phyloP scores from a whole-genome alignment of 2,329 filamentous ascomycete species.

The Monilinia laxa region DNA sequence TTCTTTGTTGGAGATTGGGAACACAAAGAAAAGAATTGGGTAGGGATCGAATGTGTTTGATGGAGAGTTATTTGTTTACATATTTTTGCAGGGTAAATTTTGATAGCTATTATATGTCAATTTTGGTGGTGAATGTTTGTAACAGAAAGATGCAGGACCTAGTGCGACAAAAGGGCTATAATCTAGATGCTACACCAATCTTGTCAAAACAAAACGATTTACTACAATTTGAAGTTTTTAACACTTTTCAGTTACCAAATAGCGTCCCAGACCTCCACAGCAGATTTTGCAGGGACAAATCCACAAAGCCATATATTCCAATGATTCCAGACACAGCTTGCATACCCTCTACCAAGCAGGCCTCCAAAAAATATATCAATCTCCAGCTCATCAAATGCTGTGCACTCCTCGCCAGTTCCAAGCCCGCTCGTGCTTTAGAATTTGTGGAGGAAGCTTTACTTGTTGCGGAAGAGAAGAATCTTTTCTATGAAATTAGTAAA shows the following conservation, averaged over 20 bases:
- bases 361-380: constrained; percentile 22
- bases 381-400: constrained; percentile 24
- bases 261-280: background rate
- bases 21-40: background rate
- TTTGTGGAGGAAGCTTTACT: constrained; percentile 23
- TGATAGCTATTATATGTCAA: background rate
- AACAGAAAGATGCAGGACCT: no score
- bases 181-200: no score
- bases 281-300: background rate
- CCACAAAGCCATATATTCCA: background rate
- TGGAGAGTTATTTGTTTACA: background rate
- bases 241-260: background rate
- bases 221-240: background rate
- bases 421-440: constrained; percentile 12
- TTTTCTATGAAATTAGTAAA: constrained; percentile 26
- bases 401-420: constrained; percentile 21
- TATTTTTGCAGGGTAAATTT: background rate
- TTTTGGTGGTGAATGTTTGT: background rate
- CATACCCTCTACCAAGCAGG: background rate
- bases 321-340: background rate
- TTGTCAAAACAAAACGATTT: no score
- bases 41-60: background rate
- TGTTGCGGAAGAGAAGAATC: constrained; percentile 13
- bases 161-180: no score
- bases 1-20: background rate